Evolutionary conservation across 345 rosid genomes (phyloP).

Genomic region (Isatis tinctoria): DNA sequence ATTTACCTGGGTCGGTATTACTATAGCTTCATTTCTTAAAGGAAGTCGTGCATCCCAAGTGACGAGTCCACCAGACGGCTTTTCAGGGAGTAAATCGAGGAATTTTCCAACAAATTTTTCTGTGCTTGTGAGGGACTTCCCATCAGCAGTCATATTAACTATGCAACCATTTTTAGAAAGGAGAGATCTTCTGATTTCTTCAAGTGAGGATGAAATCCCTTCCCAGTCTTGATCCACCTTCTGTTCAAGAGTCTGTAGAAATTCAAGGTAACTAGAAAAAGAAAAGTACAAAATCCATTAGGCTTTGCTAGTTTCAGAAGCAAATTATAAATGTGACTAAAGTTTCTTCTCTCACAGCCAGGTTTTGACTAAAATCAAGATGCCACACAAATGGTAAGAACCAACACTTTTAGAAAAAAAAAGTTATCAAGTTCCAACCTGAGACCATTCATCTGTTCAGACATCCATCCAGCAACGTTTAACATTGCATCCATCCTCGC

Average conservation of each 20-base stretch:
- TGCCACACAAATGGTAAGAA: not conserved
- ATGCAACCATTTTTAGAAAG: conserved; percentile 78
- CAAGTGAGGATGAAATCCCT: conserved; percentile 78
- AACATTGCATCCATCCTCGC: conserved; percentile 92
- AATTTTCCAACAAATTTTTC: conserved; percentile 66
- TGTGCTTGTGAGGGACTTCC: conserved; percentile 49
- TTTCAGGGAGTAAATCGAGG: conserved; percentile 81
- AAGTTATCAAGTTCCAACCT: conserved; percentile 45
- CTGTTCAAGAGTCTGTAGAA: conserved; percentile 62
- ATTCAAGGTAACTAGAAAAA: conserved; percentile 66
- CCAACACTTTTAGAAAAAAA: not conserved
- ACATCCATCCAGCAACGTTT: conserved; percentile 77
- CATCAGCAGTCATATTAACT: conserved; percentile 87
- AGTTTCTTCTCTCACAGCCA: not conserved
- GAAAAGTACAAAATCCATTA: not conserved
- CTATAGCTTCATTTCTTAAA: conserved; percentile 75
- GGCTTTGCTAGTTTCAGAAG: not conserved
- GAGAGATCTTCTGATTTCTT: conserved; percentile 72
- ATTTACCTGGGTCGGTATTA: conserved; percentile 84
- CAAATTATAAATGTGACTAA: not conserved
- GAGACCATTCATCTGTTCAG: conserved; percentile 84
- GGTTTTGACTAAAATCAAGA: not conserved
- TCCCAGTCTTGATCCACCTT: conserved; percentile 85
- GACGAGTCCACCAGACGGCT: conserved; percentile 36
- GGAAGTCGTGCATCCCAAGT: conserved; percentile 64